Evolutionary conservation across 768 basidiomycete species (phyloP), one percentile per base, ranked within the genome.

Genomic region (Tricholoma sp.): DNA sequence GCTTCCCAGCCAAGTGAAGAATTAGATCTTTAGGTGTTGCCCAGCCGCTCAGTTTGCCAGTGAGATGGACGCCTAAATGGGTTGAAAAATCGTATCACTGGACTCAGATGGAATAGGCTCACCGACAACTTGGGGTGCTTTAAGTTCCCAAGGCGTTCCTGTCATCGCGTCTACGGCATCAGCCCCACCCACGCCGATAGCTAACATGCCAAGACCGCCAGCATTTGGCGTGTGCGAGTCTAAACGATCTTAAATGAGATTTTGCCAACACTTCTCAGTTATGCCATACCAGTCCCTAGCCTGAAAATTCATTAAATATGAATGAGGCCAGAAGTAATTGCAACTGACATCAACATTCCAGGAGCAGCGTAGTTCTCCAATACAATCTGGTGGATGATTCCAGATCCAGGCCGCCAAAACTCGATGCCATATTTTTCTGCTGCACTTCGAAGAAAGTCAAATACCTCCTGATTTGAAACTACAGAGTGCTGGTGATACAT

Each of bases 141-240:
- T 97, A 52, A 98, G 75, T 71, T 98, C 96, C 97, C 97, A 99
- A 43, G 96, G 94, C 10, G 94, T 98, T 51, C 90, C 93, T 2
- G 95, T 98, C 85, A 99, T 89, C 8, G 94, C 96, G 71, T 99
- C 97, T 18, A 98, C 95, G 21, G 94, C 94, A 67, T 99, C 97
- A 32, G 96, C 97, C 55, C 97, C 97, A 59, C 97, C 97, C n/a
- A 99, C 96, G 52, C 97, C 97, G 54, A 98, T 97, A 4, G 97
- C 97, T 59, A 99, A 82, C 79, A 94, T 82, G 10, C 97, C 96
- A 52, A 99, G 83, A 27, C 97, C 97, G 55, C 96, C 94, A 52
- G 97, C 97, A 69, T 99, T 98, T 0, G 97, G 97, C 1, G 97
- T 98, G 71, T 99, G 97, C 21, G 92, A 95, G 71, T 98, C 96